Evolutionary conservation across 2,329 filamentous ascomycete genomes (phyloP).

Genomic region (Colletotrichum sp.): DNA sequence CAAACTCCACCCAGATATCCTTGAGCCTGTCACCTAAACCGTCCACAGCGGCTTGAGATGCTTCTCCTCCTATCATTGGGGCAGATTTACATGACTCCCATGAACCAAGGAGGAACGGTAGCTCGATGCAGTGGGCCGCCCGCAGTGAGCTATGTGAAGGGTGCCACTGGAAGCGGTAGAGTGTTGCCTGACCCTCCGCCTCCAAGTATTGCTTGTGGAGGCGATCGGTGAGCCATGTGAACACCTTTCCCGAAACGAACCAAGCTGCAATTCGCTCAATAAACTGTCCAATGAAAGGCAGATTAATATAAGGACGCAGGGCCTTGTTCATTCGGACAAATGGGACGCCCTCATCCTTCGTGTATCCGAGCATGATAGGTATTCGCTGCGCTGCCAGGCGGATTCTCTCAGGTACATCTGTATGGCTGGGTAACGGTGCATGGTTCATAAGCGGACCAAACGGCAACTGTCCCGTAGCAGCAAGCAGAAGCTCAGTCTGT

Average conservation of each 20-base stretch:
- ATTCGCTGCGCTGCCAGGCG: not conserved
- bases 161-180: slow-evolving; percentile 6
- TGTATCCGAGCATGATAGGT: not conserved
- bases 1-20: slow-evolving; percentile 22
- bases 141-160: slow-evolving; percentile 5
- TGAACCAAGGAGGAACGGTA: slow-evolving; percentile 20
- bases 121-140: slow-evolving; percentile 22
- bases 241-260: not conserved
- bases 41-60: not conserved
- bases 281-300: not conserved
- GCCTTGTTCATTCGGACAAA: not conserved
- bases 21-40: slow-evolving; percentile 12
- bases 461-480: not conserved
- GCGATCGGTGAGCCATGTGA: not conserved
- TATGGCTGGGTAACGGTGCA: not conserved
- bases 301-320: not conserved
- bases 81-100: slow-evolving; percentile 24
- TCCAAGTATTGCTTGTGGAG: not conserved
- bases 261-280: not conserved
- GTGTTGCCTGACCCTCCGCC: not conserved
- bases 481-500: slow-evolving; percentile 1
- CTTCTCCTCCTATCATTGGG: slow-evolving; percentile 19
- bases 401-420: not conserved
- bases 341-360: not conserved
- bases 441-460: slow-evolving; percentile 14